A percentile compares a stretch with the other conserved stretches of the same genome.
Evolutionary conservation across 83 land plant species (phyloP).

Genomic region (Thuja plicata): DNA sequence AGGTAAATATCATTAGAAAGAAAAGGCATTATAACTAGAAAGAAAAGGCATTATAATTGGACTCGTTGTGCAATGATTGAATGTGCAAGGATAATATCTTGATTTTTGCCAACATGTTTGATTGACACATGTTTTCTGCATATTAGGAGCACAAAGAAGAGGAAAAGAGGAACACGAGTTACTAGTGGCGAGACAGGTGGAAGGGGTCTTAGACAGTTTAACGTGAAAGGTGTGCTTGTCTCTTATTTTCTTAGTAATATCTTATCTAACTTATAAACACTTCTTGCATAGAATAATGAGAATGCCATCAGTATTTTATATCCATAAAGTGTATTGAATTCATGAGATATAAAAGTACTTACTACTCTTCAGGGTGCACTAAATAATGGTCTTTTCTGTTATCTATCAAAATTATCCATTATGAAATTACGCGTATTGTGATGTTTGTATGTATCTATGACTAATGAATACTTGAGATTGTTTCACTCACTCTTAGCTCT

Average conservation of each 20-base stretch:
- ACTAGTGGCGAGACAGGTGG: constrained; percentile 77
- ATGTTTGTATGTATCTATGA: neutral
- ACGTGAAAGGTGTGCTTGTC: constrained; percentile 73
- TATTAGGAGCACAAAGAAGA: constrained; percentile 53
- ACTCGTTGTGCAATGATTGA: neutral
- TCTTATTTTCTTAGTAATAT: neutral
- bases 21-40: constrained; percentile 24
- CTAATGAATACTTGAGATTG: neutral
- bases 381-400: neutral
- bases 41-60: constrained; percentile 24
- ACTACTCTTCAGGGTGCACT: neutral
- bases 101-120: neutral
- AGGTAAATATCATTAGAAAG: constrained; percentile 23
- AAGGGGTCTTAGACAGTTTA: constrained; percentile 92
- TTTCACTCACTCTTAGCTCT: constrained; percentile 8
- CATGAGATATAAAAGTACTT: neutral
- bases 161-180: constrained; percentile 71
- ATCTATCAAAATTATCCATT: neutral
- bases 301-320: neutral
- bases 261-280: neutral
- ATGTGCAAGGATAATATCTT: neutral
- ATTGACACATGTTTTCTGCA: neutral
- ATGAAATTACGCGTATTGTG: neutral
- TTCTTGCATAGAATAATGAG: neutral
- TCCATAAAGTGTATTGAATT: neutral